phyloP scores from a whole-genome alignment of 805 yeast species.

The Cyberlindnera saturnus region DNA sequence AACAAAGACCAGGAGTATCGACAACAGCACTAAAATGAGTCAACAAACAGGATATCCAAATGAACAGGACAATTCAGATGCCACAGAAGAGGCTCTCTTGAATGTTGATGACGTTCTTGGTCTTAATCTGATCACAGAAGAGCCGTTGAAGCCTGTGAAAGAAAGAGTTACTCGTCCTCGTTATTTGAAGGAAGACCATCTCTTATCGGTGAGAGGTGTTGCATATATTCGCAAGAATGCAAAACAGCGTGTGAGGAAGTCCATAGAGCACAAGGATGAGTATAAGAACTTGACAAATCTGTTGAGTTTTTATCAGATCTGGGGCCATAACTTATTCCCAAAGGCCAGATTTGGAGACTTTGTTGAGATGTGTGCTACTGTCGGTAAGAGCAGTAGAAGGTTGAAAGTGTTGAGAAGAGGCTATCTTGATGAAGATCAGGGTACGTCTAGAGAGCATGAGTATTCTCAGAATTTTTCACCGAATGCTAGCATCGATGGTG shows the following conservation, averaged over 20 bases:
- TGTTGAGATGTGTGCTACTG: constrained; percentile 42
- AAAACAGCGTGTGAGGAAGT: constrained; percentile 19
- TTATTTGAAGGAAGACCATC: constrained; percentile 45
- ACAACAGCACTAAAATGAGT: too few species aligned
- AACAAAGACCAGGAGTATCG: too few species aligned
- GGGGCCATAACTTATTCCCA: constrained; percentile 76
- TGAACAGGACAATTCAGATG: background rate
- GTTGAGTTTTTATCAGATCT: constrained; percentile 55
- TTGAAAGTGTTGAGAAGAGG: constrained; percentile 37
- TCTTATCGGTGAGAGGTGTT: constrained; percentile 49
- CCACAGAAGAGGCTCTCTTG: background rate
- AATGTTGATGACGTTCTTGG: constrained; percentile 14
- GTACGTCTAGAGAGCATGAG: background rate
- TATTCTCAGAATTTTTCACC: constrained; percentile 3
- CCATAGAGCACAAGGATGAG: constrained; percentile 34
- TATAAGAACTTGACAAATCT: constrained; percentile 43
- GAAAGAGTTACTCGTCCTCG: constrained; percentile 9
- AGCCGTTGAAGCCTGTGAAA: background rate
- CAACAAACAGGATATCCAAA: too few species aligned
- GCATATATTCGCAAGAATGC: constrained; percentile 40
- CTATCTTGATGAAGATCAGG: constrained; percentile 32
- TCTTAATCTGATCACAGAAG: constrained; percentile 2
- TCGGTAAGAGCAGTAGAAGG: constrained; percentile 38
- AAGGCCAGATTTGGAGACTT: constrained; percentile 75
- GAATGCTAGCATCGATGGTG: background rate